These are phyloP conservation scores for Tuber microsphaerosporum DNA, from an alignment of 495 filamentous ascomycete species.

Conservation along the genomic window DNA sequence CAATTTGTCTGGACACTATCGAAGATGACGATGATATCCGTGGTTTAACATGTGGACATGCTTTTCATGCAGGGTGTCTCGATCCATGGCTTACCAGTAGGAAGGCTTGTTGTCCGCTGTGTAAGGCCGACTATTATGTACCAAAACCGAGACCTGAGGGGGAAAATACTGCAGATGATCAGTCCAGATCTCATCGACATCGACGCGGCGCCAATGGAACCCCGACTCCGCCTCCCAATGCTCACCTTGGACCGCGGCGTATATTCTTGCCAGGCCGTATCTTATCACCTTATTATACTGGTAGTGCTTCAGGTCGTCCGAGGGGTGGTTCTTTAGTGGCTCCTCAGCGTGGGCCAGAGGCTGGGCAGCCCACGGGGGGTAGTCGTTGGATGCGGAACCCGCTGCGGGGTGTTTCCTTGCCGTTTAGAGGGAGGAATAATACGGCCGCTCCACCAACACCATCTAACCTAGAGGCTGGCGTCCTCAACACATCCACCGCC, in stretches of 20 bases:
- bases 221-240: constrained; percentile 17
- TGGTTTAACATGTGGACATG: constrained; percentile 87
- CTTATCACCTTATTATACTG: constrained; percentile 19
- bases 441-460: constrained; percentile 22
- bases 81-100: constrained; percentile 94
- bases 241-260: constrained; percentile 19
- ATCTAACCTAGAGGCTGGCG: constrained; percentile 21
- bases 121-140: constrained; percentile 93
- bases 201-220: constrained; percentile 6
- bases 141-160: constrained; percentile 68
- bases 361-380: neutral
- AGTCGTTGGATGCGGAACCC: constrained; percentile 33
- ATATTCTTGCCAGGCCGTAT: constrained; percentile 29
- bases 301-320: neutral
- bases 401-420: constrained; percentile 15
- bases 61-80: constrained; percentile 88
- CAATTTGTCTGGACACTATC: constrained; percentile 88
- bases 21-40: constrained; percentile 95
- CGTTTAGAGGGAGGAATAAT: constrained; percentile 10
- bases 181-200: constrained; percentile 17
- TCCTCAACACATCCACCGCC: constrained; percentile 8
- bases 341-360: constrained; percentile 16
- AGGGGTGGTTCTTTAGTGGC: neutral
- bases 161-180: constrained; percentile 35
- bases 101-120: constrained; percentile 90